A percentile compares a stretch with the other conserved stretches of the same genome.
Conservation (phyloP, 2,329 filamentous ascomycete genomes). For the Byssoonygena ceratinophila region DNA sequence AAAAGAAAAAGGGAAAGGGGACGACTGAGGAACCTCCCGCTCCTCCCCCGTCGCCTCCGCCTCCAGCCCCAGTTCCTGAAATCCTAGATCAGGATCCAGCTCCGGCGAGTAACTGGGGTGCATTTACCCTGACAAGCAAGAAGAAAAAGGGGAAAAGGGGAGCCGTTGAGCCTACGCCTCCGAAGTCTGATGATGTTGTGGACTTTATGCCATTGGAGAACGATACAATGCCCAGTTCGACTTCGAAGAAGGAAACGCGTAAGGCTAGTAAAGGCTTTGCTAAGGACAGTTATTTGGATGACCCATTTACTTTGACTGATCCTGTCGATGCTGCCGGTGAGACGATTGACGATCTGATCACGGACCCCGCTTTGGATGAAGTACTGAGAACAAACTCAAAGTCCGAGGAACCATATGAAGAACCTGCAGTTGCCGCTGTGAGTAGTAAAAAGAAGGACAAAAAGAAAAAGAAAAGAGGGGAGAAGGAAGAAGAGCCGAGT, state of each 20-base stretch:
- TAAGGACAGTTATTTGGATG: constrained; percentile 15
- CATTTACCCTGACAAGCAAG: not conserved
- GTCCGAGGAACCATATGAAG: not conserved
- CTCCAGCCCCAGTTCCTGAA: constrained; percentile 21
- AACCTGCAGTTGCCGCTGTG: not conserved
- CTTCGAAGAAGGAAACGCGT: constrained; percentile 3
- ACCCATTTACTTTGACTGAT: not conserved
- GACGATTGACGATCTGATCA: constrained; percentile 8
- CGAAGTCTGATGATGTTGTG: not conserved
- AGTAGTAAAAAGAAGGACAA: constrained; percentile 23
- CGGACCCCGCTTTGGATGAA: not conserved
- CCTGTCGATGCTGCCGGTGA: constrained; percentile 25
- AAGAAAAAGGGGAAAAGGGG: constrained; percentile 13
- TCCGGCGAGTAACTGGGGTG: constrained; percentile 13
- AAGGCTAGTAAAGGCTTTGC: not conserved
- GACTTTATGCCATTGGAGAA: not conserved
- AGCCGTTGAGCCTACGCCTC: constrained; percentile 8
- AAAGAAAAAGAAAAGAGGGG: constrained; percentile 35
- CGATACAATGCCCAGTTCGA: not conserved
- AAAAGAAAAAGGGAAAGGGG: constrained; percentile 43
- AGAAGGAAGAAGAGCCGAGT: not conserved
- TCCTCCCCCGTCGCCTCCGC: constrained; percentile 21
- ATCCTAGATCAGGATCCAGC: constrained; percentile 21
- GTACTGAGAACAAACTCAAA: not conserved
- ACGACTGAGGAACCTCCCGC: constrained; percentile 27